Percentiles rank a stretch among this genome's conserved stretches.
These are phyloP conservation scores for Dactylonectria estremocensis DNA, from an alignment of 2,329 filamentous ascomycete genomes.

Conservation along the genomic window DNA sequence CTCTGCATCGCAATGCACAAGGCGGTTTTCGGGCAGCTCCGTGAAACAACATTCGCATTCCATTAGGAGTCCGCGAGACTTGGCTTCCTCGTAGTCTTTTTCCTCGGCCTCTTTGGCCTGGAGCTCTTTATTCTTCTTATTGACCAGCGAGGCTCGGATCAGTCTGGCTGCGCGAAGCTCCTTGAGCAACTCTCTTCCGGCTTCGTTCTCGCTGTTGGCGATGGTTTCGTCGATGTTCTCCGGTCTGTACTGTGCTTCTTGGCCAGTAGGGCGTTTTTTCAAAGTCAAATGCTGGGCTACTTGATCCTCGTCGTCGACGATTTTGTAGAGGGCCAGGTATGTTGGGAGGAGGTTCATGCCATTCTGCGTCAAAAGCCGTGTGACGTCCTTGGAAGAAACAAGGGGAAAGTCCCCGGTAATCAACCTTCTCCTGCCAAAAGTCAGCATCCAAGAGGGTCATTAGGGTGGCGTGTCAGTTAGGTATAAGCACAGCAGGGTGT, in stretches of 20 bases:
- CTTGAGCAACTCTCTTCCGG: conserved; percentile 30
- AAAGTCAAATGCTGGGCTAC: conserved; percentile 11
- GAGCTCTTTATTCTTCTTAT: conserved; percentile 51
- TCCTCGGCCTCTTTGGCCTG: conserved; percentile 53
- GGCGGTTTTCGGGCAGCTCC: conserved; percentile 75
- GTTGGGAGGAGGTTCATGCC: conserved; percentile 36
- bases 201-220: not conserved
- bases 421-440: conserved; percentile 33
- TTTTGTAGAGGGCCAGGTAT: conserved; percentile 35
- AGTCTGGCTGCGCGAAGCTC: conserved; percentile 43
- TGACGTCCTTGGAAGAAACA: conserved; percentile 33
- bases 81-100: conserved; percentile 59
- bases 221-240: conserved; percentile 28
- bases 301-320: not conserved
- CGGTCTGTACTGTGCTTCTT: conserved; percentile 17
- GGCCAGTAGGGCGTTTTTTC: conserved; percentile 31
- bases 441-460: conserved; percentile 25
- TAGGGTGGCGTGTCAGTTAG: not conserved
- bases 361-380: conserved; percentile 28
- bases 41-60: conserved; percentile 84
- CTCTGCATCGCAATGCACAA: conserved; percentile 76
- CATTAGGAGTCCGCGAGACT: conserved; percentile 65
- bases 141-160: conserved; percentile 12
- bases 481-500: not conserved
- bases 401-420: conserved; percentile 44